phyloP scores from a whole-genome alignment of 495 filamentous ascomycete species.

The Saxophila tyrrhenica region DNA sequence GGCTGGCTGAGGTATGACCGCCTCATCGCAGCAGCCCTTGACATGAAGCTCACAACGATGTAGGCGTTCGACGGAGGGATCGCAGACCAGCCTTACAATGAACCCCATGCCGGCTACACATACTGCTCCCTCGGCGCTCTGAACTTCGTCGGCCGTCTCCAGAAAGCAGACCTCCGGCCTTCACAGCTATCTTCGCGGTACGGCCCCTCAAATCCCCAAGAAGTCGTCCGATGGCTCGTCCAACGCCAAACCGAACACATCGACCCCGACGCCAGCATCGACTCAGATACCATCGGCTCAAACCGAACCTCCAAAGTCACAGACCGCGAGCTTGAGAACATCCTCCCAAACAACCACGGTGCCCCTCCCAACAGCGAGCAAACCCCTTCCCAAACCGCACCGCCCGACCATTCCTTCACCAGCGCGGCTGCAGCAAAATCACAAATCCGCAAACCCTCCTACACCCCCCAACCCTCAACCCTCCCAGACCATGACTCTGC shows the following conservation, averaged over 20 bases:
- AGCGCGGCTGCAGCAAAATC: no score
- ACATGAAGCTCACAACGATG: no score
- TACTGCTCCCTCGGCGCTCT: conserved; percentile 18
- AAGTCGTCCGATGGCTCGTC: conserved; percentile 2
- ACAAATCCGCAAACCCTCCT: not conserved
- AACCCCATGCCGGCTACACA: conserved; percentile 54
- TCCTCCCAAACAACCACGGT: not conserved
- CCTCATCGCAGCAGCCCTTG: no score
- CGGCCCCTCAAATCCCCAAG: not conserved
- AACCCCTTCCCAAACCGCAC: no score
- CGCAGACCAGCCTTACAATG: conserved; percentile 65
- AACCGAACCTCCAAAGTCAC: not conserved
- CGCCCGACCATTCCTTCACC: no score
- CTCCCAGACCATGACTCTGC: no score
- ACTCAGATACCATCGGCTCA: not conserved
- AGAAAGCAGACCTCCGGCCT: not conserved
- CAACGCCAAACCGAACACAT: not conserved
- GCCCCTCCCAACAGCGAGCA: not conserved
- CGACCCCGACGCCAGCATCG: not conserved
- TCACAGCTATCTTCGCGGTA: not conserved
- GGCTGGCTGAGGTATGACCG: conserved; percentile 54
- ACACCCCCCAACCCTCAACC: not conserved
- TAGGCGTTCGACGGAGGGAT: conserved; percentile 89
- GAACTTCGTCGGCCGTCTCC: conserved; percentile 11
- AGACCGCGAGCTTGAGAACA: not conserved